Percentiles rank a stretch among this genome's conserved stretches.
Evolutionary conservation across 2,329 filamentous ascomycete species (phyloP).

Genomic region (Fusarium ambrosium): DNA sequence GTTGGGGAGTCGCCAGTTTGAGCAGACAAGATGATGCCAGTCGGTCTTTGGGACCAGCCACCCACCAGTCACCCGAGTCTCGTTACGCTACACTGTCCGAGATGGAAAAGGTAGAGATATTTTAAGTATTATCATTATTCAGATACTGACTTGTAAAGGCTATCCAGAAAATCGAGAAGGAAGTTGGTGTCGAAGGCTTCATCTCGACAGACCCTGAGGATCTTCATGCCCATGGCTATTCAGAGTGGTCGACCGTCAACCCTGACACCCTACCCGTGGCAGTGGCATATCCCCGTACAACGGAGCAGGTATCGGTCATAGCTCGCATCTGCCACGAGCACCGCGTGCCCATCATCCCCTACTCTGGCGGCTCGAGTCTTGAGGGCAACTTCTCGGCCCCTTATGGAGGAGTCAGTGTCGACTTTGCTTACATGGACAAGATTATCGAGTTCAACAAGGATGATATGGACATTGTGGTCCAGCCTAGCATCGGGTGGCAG

Average conservation of each 20-base stretch:
- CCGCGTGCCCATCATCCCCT: slow-evolving; percentile 86
- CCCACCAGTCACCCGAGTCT: slow-evolving; percentile 38
- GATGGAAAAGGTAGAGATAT: slow-evolving; percentile 56
- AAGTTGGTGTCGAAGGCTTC: slow-evolving; percentile 64
- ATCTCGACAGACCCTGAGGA: slow-evolving; percentile 75
- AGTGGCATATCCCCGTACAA: slow-evolving; percentile 73
- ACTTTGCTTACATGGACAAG: slow-evolving; percentile 89
- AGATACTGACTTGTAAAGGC: slow-evolving; percentile 58
- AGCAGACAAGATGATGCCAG: slow-evolving; percentile 16
- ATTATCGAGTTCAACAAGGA: slow-evolving; percentile 84
- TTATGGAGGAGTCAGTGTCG: slow-evolving; percentile 88
- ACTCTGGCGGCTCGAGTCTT: slow-evolving; percentile 86
- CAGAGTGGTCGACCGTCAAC: slow-evolving; percentile 75
- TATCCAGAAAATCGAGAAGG: slow-evolving; percentile 66
- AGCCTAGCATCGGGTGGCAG: slow-evolving; percentile 94
- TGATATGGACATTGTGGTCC: slow-evolving; percentile 94
- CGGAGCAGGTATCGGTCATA: slow-evolving; percentile 70
- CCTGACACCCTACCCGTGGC: slow-evolving; percentile 72
- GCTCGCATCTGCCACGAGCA: slow-evolving; percentile 81
- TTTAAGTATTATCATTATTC: not conserved
- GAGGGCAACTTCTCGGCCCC: slow-evolving; percentile 93
- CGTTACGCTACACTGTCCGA: slow-evolving; percentile 59
- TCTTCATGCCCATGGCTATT: slow-evolving; percentile 73
- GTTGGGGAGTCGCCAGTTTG: slow-evolving; percentile 57
- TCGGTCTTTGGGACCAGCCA: slow-evolving; percentile 11